Conservation (phyloP, 495 filamentous ascomycete species). For the Thermothielavioides terrestris region DNA sequence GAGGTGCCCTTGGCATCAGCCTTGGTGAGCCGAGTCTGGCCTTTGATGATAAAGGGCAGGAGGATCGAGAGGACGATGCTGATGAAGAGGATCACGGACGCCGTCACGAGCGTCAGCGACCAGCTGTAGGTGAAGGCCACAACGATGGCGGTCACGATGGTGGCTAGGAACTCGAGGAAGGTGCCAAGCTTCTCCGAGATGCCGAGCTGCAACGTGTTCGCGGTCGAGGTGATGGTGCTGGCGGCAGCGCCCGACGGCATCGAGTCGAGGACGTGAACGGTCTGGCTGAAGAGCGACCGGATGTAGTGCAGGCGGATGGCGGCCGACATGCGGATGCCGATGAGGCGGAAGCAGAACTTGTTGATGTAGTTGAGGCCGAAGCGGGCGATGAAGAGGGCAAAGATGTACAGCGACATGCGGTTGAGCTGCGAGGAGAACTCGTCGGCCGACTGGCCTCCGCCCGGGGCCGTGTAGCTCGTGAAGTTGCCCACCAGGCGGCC, state of each 20-base stretch:
- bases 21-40: conserved; percentile 30
- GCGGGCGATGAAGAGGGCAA: conserved; percentile 36
- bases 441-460: neutral
- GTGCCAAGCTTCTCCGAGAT: conserved; percentile 58
- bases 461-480: conserved; percentile 12
- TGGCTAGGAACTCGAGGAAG: conserved; percentile 44
- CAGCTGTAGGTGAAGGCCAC: conserved; percentile 51
- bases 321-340: conserved; percentile 44
- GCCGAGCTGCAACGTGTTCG: conserved; percentile 50
- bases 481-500: conserved; percentile 27
- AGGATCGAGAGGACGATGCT: conserved; percentile 42
- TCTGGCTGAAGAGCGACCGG: conserved; percentile 44
- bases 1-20: conserved; percentile 46
- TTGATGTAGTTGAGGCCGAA: conserved; percentile 40
- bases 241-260: conserved; percentile 46
- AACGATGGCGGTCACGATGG: conserved; percentile 51
- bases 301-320: conserved; percentile 47
- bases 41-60: conserved; percentile 53
- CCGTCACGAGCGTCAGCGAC: conserved; percentile 49
- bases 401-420: conserved; percentile 26
- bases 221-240: conserved; percentile 50
- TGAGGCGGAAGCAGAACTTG: conserved; percentile 42
- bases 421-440: conserved; percentile 16
- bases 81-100: conserved; percentile 50
- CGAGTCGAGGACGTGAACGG: conserved; percentile 49